A percentile compares a stretch with the other conserved stretches of the same genome.
Conservation (phyloP, 805 yeast species). For the Jamesozyma spencerorum region DNA sequence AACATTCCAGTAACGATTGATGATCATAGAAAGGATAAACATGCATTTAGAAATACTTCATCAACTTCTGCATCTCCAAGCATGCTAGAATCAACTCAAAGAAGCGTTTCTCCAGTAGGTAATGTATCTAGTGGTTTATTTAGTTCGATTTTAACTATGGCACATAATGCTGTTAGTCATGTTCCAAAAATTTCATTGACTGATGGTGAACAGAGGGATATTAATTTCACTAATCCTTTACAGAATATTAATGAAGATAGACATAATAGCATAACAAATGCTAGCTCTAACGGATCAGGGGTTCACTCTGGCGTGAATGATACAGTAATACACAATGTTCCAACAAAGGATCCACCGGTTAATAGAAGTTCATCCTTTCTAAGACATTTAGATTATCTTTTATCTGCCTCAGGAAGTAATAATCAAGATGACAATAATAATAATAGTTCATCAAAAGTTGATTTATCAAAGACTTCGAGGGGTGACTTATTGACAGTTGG, state of each 20-base stretch:
- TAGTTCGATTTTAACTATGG: slow-evolving; percentile 38
- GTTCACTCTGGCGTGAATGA: slow-evolving; percentile 2
- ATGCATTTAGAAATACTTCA: too few relatives aligned
- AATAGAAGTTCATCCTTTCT: slow-evolving; percentile 27
- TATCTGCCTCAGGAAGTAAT: slow-evolving; percentile 15
- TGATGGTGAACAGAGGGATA: background rate
- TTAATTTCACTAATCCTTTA: background rate
- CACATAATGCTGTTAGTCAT: slow-evolving; percentile 38
- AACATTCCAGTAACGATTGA: slow-evolving; percentile 18
- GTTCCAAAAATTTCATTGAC: slow-evolving; percentile 13
- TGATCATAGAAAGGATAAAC: slow-evolving; percentile 1
- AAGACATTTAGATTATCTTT: slow-evolving; percentile 31
- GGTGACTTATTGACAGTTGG: background rate
- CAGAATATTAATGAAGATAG: too few relatives aligned
- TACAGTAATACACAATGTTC: slow-evolving; percentile 13
- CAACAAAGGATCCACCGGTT: background rate
- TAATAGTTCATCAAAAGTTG: background rate
- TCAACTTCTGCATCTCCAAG: background rate
- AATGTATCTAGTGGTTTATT: slow-evolving; percentile 30
- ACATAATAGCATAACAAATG: too few relatives aligned
- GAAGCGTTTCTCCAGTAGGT: background rate
- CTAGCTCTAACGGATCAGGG: background rate
- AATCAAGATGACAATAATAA: background rate
- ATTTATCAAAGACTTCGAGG: background rate
- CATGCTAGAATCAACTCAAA: background rate